Evolutionary conservation across 208 protist genomes (phyloP), one percentile per base, ranked within the genome.

Genomic region (Crithidia bombi): DNA sequence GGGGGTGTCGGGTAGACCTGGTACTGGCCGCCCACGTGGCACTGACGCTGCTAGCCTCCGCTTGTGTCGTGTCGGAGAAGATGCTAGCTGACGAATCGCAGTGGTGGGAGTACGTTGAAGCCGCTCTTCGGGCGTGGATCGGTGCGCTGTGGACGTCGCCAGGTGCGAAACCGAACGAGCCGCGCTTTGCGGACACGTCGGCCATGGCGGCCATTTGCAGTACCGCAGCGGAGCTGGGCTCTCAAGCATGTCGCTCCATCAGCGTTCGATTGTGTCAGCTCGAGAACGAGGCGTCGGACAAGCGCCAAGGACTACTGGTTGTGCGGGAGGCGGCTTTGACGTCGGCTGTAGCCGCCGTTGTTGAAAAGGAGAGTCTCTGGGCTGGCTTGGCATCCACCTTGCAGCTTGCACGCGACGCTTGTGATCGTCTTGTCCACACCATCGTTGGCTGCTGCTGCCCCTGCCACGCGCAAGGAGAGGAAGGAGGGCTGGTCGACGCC

Each of bases 11-110:
- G 35, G 39, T 66, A 23, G 71, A 76, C 21, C 46, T 58, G 38
- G 54, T 57, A 12, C 44, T 76, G 14, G 71, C 71, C 11, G 64
- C 71, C 36, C 71, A 76, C 64, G 71, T 69, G 28, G 30, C 71
- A 21, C 63, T 76, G 2, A 44, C 55, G 3, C 35, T 76, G 14
- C 43, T 76, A 5, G 63, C 56, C 5, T 52, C 71, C 7, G 58
- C 32, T 0, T 28, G 10, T 19, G n/a, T 21, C 4, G 46, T 14
- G 32, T 30, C 19, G 1, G 32, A 54, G 32, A n/a, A 2, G 21
- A 14, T n/a, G 44, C n/a, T 44, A 10, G 39, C 32, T 26, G 41
- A 38, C 3, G 39, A 65, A 30, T 47, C 71, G 12, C 35, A 26
- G 35, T 68, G 55, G 44, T 69, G 63, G 71, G 7, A 36, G 2